A percentile compares a stretch with the other conserved stretches of the same genome.
phyloP scores from a whole-genome alignment of 495 filamentous ascomycete genomes.

The Tuber indicum region DNA sequence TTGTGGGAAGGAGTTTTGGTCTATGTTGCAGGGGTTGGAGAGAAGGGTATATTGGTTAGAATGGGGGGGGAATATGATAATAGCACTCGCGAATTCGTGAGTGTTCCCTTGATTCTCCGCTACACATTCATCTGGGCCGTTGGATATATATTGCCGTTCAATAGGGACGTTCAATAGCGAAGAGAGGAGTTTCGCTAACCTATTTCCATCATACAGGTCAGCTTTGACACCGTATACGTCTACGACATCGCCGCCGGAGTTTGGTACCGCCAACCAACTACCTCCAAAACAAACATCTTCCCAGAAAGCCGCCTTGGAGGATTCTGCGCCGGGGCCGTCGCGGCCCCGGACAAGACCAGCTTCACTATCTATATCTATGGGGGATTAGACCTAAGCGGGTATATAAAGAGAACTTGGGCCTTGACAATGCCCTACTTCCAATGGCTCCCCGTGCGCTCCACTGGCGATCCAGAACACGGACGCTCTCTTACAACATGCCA shows the following conservation, averaged over 20 bases:
- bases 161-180: not conserved
- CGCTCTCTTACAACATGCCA: not conserved
- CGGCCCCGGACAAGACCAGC: not conserved
- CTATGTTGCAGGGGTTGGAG: conserved; percentile 41
- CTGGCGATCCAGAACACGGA: not conserved
- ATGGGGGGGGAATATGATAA: conserved; percentile 42
- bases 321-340: not conserved
- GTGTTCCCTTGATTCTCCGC: not conserved
- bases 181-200: not conserved
- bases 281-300: not conserved
- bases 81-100: not conserved
- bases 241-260: not conserved
- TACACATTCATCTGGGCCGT: not conserved
- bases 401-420: not conserved
- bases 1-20: conserved; percentile 23
- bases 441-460: not conserved
- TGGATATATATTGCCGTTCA: not conserved
- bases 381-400: not conserved
- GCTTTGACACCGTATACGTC: not conserved
- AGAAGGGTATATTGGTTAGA: conserved; percentile 43
- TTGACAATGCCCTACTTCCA: conserved; percentile 4
- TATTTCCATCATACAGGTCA: not conserved
- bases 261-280: not conserved
- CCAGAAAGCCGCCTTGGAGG: not conserved
- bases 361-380: not conserved